These are phyloP conservation scores for Coemansia sp. DNA, from an alignment of 192 early-diverging fungal genomes.

Conservation along the genomic window DNA sequence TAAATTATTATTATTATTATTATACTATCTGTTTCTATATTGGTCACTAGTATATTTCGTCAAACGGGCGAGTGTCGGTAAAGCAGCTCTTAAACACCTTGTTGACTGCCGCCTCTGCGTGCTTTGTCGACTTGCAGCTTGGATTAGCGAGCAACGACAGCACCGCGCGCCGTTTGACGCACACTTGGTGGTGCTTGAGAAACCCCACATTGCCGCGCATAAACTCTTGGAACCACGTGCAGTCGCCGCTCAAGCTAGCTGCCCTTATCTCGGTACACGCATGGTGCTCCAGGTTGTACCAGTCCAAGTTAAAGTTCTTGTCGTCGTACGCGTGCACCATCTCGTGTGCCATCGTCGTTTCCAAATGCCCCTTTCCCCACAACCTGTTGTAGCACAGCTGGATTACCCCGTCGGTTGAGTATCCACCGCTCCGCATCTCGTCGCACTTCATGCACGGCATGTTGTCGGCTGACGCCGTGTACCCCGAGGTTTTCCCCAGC, in stretches of 20 bases:
- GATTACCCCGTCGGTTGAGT: constrained; percentile 72
- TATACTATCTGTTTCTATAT: no score
- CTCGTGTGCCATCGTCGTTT: constrained; percentile 93
- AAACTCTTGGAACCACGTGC: constrained; percentile 66
- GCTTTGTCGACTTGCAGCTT: constrained; percentile 64
- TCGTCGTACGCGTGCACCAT: constrained; percentile 84
- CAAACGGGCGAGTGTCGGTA: constrained; percentile 91
- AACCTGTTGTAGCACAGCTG: constrained; percentile 86
- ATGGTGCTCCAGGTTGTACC: constrained; percentile 72
- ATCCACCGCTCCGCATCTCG: constrained; percentile 80
- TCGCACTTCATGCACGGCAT: constrained; percentile 84
- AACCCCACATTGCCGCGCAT: constrained; percentile 65
- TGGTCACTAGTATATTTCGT: constrained; percentile 85
- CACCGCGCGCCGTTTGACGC: constrained; percentile 83
- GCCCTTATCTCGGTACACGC: constrained; percentile 82
- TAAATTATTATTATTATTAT: background rate
- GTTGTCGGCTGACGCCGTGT: constrained; percentile 53
- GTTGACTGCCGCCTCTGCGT: constrained; percentile 83
- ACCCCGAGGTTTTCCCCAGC: constrained; percentile 63
- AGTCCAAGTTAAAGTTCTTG: constrained; percentile 68
- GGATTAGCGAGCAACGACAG: constrained; percentile 76
- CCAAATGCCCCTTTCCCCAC: constrained; percentile 73
- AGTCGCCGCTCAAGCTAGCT: constrained; percentile 76
- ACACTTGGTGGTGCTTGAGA: constrained; percentile 78
- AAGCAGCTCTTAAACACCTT: constrained; percentile 90